A percentile compares a stretch with the other conserved stretches of the same genome.
Conservation (phyloP, 306 rosid species). For the Fragaria nilgerrensis region DNA sequence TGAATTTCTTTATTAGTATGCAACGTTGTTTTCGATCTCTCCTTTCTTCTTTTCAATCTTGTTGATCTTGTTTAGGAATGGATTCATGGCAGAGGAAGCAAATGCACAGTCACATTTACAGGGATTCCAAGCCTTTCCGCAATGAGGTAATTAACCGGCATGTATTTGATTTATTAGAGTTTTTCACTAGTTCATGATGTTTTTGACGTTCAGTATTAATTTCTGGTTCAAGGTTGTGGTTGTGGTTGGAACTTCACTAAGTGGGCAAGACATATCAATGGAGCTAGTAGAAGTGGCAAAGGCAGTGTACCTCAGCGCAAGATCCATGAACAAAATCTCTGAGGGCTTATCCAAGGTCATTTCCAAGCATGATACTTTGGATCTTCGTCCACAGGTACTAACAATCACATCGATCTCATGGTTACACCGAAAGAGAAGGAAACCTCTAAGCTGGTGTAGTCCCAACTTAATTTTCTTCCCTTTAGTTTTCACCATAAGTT, state of each 20-base stretch:
- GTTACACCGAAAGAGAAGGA: background rate
- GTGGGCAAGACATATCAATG: slow-evolving; percentile 88
- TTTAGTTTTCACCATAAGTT: too few relatives aligned
- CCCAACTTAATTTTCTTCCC: too few relatives aligned
- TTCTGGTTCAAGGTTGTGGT: slow-evolving; percentile 51
- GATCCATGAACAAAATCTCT: slow-evolving; percentile 46
- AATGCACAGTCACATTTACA: slow-evolving; percentile 83
- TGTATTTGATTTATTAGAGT: background rate
- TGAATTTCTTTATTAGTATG: background rate
- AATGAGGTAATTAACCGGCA: slow-evolving; percentile 47
- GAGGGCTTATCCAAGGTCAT: slow-evolving; percentile 82
- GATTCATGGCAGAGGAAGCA: slow-evolving; percentile 84
- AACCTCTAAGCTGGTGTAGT: background rate
- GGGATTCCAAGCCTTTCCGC: slow-evolving; percentile 68
- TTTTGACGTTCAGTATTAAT: background rate
- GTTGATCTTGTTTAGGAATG: slow-evolving; percentile 55
- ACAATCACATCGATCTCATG: background rate
- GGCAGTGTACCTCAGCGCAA: slow-evolving; percentile 68
- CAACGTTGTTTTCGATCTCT: background rate
- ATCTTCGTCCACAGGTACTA: slow-evolving; percentile 73
- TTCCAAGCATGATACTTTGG: slow-evolving; percentile 57
- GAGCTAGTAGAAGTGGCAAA: slow-evolving; percentile 76
- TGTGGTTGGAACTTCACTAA: slow-evolving; percentile 77
- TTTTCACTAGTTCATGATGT: too few relatives aligned
- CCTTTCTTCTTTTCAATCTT: background rate